Evolutionary conservation across 148 eudicot genomes (phyloP).

Genomic region (Rhododendron henanense): DNA sequence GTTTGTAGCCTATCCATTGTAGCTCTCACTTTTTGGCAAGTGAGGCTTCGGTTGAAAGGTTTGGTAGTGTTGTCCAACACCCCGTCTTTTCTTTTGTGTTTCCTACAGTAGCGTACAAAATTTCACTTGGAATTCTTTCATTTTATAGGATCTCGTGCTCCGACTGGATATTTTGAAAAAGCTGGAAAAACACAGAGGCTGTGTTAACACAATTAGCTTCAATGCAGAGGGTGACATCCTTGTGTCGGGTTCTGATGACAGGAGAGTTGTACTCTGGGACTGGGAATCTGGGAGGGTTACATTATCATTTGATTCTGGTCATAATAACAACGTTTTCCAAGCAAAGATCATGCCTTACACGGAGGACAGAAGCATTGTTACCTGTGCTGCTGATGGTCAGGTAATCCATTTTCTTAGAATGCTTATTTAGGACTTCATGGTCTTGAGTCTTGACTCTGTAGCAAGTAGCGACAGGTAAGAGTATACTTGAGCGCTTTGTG

Average conservation of each 20-base stretch:
- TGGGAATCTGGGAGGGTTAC: constrained; percentile 71
- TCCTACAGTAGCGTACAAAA: neutral
- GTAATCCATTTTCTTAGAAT: constrained; percentile 28
- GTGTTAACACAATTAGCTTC: constrained; percentile 93
- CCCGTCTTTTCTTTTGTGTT: neutral
- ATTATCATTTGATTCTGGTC: constrained; percentile 77
- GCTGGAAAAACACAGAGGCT: constrained; percentile 78
- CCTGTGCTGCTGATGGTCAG: constrained; percentile 98
- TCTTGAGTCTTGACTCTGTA: neutral
- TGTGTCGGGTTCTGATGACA: constrained; percentile 90
- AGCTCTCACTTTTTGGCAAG: constrained; percentile 3
- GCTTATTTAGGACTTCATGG: neutral
- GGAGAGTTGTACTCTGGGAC: constrained; percentile 73
- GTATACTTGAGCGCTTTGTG: neutral
- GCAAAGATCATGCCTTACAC: constrained; percentile 86
- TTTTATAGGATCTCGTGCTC: constrained; percentile 71
- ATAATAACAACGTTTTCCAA: constrained; percentile 75
- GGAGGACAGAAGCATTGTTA: constrained; percentile 75
- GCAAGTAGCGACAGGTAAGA: neutral
- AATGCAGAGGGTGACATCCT: constrained; percentile 72
- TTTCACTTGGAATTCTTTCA: neutral
- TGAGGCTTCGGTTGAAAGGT: neutral
- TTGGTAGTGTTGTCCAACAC: neutral
- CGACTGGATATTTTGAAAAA: constrained; percentile 60
- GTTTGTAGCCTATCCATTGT: neutral